Evolutionary conservation across 1,284 basidiomycete genomes (phyloP).

Genomic region (Cerioporus squamosus): DNA sequence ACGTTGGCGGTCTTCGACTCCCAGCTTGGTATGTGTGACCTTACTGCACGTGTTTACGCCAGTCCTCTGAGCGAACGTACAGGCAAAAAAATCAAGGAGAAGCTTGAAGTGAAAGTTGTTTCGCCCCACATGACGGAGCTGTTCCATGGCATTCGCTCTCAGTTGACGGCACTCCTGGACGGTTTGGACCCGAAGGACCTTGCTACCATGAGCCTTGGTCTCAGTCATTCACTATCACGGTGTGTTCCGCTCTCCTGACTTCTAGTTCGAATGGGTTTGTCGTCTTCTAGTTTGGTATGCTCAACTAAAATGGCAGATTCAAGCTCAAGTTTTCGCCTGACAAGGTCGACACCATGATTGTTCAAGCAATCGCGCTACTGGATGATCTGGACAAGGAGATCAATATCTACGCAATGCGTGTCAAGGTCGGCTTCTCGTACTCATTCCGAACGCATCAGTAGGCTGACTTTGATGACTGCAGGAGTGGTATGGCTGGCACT

Average conservation of each 20-base stretch:
- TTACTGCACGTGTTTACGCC: background rate
- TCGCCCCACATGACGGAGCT: constrained; percentile 75
- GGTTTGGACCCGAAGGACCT: constrained; percentile 95
- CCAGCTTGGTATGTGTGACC: constrained; percentile 79
- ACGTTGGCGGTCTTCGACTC: constrained; percentile 88
- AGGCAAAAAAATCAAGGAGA: constrained; percentile 79
- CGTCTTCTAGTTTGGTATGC: too few species aligned
- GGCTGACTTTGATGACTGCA: constrained; percentile 35
- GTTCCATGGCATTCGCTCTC: constrained; percentile 94
- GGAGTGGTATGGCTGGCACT: constrained; percentile 99
- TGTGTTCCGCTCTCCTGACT: constrained; percentile 33
- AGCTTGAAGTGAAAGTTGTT: constrained; percentile 88
- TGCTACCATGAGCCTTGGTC: constrained; percentile 96
- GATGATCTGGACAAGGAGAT: constrained; percentile 99
- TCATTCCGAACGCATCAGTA: background rate
- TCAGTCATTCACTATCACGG: constrained; percentile 95
- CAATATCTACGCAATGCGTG: constrained; percentile 99
- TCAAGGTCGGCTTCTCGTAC: constrained; percentile 70
- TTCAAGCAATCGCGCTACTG: constrained; percentile 97
- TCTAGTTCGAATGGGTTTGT: too few species aligned
- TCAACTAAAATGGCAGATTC: constrained; percentile 59
- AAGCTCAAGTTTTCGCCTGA: constrained; percentile 99
- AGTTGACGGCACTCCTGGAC: constrained; percentile 86
- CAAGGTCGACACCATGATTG: constrained; percentile 99
- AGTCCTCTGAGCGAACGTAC: background rate